Evolutionary conservation across 345 rosid genomes (phyloP).

Genomic region (Excoecaria cochinchinensis): DNA sequence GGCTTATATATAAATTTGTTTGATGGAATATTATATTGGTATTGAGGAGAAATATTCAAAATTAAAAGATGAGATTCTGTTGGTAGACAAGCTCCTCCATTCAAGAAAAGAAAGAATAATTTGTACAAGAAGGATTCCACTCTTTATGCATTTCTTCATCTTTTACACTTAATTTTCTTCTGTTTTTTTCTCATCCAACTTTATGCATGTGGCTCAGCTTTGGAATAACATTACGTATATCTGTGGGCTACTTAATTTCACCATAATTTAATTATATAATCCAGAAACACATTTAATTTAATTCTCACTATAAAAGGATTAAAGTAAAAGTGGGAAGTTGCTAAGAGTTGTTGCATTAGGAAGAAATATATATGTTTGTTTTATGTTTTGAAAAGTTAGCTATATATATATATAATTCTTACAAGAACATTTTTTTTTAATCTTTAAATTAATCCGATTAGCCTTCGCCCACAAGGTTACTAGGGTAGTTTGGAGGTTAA

Average conservation of each 20-base stretch:
- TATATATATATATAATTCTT: not conserved
- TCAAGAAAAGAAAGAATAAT: conserved; percentile 22
- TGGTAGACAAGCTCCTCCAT: conserved; percentile 12
- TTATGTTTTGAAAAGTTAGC: conserved; percentile 7
- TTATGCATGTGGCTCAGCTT: conserved; percentile 12
- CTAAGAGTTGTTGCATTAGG: conserved; percentile 23
- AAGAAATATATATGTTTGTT: conserved; percentile 12
- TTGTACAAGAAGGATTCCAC: conserved; percentile 26
- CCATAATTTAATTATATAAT: too few relatives aligned
- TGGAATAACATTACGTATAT: conserved; percentile 10
- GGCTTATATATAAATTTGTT: not conserved
- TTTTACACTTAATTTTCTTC: conserved; percentile 12
- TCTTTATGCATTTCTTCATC: conserved; percentile 27
- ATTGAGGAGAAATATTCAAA: conserved; percentile 1
- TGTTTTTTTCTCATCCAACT: conserved; percentile 7
- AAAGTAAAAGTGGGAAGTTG: not conserved
- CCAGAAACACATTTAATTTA: too few relatives aligned
- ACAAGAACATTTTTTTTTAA: conserved; percentile 13
- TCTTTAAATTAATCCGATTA: not conserved
- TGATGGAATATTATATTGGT: not conserved
- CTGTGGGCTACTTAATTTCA: conserved; percentile 18
- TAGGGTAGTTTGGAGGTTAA: conserved; percentile 21
- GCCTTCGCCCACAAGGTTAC: conserved; percentile 19
- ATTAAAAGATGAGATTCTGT: conserved; percentile 10
- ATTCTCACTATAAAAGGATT: not conserved